Evolutionary conservation across 768 basidiomycete genomes (phyloP), one percentile per base, ranked within the genome.

Genomic region (Roridomyces roridus): DNA sequence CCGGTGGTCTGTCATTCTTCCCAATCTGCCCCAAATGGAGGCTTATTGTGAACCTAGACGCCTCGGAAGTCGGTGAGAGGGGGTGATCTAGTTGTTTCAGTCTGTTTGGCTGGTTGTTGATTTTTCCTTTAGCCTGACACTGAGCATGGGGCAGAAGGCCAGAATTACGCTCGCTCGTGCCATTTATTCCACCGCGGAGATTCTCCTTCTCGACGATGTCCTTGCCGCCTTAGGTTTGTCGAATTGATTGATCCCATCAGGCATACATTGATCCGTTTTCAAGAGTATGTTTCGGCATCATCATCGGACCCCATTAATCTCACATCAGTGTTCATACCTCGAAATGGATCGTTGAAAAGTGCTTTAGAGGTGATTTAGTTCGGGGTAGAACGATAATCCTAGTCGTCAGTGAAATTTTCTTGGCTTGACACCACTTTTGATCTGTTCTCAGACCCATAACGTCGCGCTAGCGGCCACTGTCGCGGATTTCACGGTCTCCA

Each of bases 151-250:
- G n/a, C 80, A 81, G 26, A 53, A 54, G 17, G 86, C 79, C 15
- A 68, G 80, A 18, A 67, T 82, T 10, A 81, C 80, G 3, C 72
- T 82, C 6, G 79, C 80, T 9, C 66, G 80, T 26, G 80, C 79
- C 14, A 71, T 80, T 0, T 81, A 82, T 51, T 80, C 79, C 3
- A 72, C 70, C n/a, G 85, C 89, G 0, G 68, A 83, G 15, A 83
- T 86, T 20, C 64, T 94, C 10, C 71, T 94, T 12, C 71, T 92
- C 34, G 91, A 94, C 62, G 91, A 92, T 66, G 82, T 91, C 11
- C 71, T 88, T 24, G 85, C 84, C 20, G 86, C 86, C 3, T 70
- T 88, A 26, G 86, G 29, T 31, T 14, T 31, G 29, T 31, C 14
- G n/a, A n/a, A n/a, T n/a, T n/a, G n/a, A n/a, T n/a, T n/a, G n/a